These are phyloP conservation scores for Epichloe uncinata DNA, from an alignment of 2,329 filamentous ascomycete genomes.

Conservation along the genomic window DNA sequence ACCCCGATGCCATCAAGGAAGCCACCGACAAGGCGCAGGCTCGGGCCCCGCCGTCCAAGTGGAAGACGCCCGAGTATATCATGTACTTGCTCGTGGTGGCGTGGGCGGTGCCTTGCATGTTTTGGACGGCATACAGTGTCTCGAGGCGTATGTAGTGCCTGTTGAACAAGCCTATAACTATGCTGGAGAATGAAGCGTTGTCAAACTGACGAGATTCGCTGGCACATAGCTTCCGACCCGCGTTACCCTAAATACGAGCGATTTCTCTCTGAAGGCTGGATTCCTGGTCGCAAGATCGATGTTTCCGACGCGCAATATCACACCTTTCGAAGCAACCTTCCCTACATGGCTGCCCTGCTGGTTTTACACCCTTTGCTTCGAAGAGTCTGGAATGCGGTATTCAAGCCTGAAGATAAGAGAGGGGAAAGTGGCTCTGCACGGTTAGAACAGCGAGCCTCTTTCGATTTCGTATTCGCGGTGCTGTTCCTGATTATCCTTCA, in stretches of 20 bases:
- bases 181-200: too few species aligned
- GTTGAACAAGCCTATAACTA: too few species aligned
- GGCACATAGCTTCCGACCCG: constrained; percentile 55
- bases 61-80: constrained; percentile 77
- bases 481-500: constrained; percentile 70
- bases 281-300: constrained; percentile 84
- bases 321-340: constrained; percentile 74
- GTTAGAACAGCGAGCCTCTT: constrained; percentile 58
- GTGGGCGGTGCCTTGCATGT: constrained; percentile 67
- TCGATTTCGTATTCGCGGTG: constrained; percentile 71
- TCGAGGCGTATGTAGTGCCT: constrained; percentile 52
- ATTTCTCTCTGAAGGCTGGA: constrained; percentile 72
- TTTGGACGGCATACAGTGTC: constrained; percentile 76
- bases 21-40: constrained; percentile 24
- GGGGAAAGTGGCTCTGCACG: constrained; percentile 38
- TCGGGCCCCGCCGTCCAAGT: constrained; percentile 52
- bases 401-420: constrained; percentile 20
- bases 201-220: not conserved
- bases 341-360: constrained; percentile 62
- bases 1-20: constrained; percentile 23
- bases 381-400: constrained; percentile 50
- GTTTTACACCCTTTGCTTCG: constrained; percentile 69
- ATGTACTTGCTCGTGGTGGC: constrained; percentile 62
- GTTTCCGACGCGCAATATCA: constrained; percentile 81
- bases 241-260: constrained; percentile 63